These are phyloP conservation scores for Umbelopsis sp. DNA, from an alignment of 192 early-diverging fungal genomes.

Conservation along the genomic window DNA sequence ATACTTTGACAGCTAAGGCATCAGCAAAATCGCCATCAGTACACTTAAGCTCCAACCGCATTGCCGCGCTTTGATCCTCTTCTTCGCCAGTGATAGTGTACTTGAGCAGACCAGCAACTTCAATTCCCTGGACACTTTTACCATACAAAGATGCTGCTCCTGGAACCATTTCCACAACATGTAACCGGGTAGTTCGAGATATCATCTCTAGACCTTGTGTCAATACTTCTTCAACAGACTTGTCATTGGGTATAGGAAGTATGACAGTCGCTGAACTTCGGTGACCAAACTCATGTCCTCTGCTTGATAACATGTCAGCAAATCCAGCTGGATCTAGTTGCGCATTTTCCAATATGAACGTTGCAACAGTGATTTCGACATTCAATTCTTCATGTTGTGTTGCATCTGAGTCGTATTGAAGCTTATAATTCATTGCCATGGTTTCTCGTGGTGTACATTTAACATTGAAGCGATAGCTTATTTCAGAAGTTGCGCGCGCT, in stretches of 20 bases:
- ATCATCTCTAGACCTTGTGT: constrained; percentile 50
- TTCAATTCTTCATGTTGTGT: constrained; percentile 12
- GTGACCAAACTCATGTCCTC: constrained; percentile 47
- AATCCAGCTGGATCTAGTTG: constrained; percentile 52
- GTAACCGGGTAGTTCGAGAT: constrained; percentile 46
- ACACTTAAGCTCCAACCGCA: constrained; percentile 58
- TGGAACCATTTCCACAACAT: constrained; percentile 58
- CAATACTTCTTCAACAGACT: constrained; percentile 42
- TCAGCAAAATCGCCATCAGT: constrained; percentile 56
- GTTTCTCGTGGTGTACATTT: not conserved
- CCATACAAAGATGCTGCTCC: constrained; percentile 64
- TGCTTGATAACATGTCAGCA: constrained; percentile 42
- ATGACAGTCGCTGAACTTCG: constrained; percentile 40
- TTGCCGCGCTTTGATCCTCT: constrained; percentile 27
- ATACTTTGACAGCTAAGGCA: constrained; percentile 22
- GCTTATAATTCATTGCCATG: not conserved
- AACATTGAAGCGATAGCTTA: not conserved
- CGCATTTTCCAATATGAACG: constrained; percentile 44
- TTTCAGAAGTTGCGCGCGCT: not conserved
- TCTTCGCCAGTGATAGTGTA: constrained; percentile 24
- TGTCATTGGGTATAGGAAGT: constrained; percentile 29
- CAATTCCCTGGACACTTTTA: constrained; percentile 53
- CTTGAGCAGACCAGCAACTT: constrained; percentile 61
- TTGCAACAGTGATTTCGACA: constrained; percentile 49
- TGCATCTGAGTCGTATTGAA: not conserved